Percentiles rank a stretch among this genome's conserved stretches.
These are phyloP conservation scores for Boletus reticuloceps DNA, from an alignment of 768 basidiomycete genomes.

Conservation along the genomic window DNA sequence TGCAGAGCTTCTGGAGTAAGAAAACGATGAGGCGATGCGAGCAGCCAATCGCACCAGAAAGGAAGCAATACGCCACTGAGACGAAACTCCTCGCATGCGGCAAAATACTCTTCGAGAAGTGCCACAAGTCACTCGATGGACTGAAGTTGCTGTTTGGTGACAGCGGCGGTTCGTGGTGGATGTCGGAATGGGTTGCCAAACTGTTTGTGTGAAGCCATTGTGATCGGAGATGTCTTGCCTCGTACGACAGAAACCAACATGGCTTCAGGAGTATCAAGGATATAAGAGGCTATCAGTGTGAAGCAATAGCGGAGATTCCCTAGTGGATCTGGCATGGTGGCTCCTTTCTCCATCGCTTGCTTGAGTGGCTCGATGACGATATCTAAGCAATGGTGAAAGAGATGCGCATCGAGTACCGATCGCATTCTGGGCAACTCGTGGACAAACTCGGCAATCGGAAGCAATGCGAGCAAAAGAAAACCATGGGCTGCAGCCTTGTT, in stretches of 20 bases:
- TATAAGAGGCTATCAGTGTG: neutral
- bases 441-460: too few species aligned
- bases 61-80: too few species aligned
- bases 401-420: neutral
- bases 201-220: neutral
- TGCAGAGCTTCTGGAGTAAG: too few species aligned
- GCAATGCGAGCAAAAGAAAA: too few species aligned
- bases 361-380: neutral
- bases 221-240: neutral
- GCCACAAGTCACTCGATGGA: too few species aligned
- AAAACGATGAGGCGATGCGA: too few species aligned
- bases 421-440: too few species aligned
- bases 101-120: neutral
- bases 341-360: neutral
- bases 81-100: too few species aligned
- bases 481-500: too few species aligned
- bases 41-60: too few species aligned
- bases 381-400: neutral
- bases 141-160: neutral
- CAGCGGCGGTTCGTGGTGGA: neutral
- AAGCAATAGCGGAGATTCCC: neutral
- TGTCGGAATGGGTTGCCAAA: neutral
- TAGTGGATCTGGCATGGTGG: neutral
- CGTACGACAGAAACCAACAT: neutral
- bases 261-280: neutral